Evolutionary conservation across 495 filamentous ascomycete genomes (phyloP), one percentile per base, ranked within the genome.

Genomic region (Hypoxylon intermedium): DNA sequence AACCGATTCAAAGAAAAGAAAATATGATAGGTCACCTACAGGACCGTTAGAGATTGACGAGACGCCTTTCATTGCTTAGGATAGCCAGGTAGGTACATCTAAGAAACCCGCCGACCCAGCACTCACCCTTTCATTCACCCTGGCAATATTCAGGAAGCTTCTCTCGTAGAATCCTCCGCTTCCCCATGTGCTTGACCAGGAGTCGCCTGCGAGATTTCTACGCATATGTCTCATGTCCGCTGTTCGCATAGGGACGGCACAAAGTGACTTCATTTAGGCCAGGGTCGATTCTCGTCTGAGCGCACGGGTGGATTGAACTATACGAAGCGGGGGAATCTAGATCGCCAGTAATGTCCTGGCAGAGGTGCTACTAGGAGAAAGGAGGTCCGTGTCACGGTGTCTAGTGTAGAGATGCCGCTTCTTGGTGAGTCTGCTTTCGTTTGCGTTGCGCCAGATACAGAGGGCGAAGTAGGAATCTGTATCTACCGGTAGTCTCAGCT

Each of bases 21-120:
- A 52, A 63, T 47, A 36, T 65, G 61, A 65, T 36, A 65, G 37
- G 45, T 65, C 49, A 65, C 40, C 31, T 20, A 45, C 36, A 53
- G 30, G 34, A 31, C 20, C 40, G 38, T 55, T 60, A 30, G 54
- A 38, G 53, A 54, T 53, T 37, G 41, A 58, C 42, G 21, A 45
- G 50, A 24, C 20, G 33, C 43, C 23, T 59, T 46, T 47, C 31
- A 40, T n/a, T n/a, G n/a, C n/a, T n/a, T n/a, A n/a, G n/a, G n/a
- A n/a, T n/a, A n/a, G n/a, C n/a, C n/a, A n/a, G n/a, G n/a, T n/a
- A n/a, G n/a, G n/a, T n/a, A n/a, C n/a, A n/a, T n/a, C n/a, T n/a
- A n/a, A 28, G 9, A 28, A 9, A 9, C 26, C 26, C 26, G 4
- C 5, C 5, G 9, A 28, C 4, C 36, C 36, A n/a, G 6, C 16